These are phyloP conservation scores for Cyberlindnera euphorbiiphila DNA, from an alignment of 805 yeast genomes.

Conservation along the genomic window DNA sequence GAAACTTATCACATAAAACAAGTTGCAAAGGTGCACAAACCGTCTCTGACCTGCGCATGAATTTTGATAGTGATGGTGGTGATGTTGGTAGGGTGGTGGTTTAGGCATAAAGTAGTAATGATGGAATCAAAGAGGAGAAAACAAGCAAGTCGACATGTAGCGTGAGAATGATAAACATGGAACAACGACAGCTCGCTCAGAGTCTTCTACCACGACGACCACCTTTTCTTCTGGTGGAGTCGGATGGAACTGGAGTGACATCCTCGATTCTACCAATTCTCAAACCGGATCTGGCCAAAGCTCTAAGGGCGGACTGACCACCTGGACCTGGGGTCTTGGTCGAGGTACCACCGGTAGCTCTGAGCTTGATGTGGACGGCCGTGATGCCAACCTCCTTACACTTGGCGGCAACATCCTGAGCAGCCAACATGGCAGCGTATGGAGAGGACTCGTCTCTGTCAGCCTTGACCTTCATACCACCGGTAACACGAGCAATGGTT, in stretches of 20 bases:
- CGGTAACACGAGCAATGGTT: slow-evolving; percentile 99
- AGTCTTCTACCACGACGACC: slow-evolving; percentile 99
- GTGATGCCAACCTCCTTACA: slow-evolving; percentile 99
- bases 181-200: slow-evolving; percentile 36
- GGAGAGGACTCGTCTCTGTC: slow-evolving; percentile 99
- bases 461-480: slow-evolving; percentile 99
- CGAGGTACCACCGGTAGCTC: slow-evolving; percentile 99
- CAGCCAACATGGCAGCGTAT: slow-evolving; percentile 99
- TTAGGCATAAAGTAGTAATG: slow-evolving; percentile 1
- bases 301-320: slow-evolving; percentile 99
- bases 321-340: slow-evolving; percentile 99
- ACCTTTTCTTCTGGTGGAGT: slow-evolving; percentile 99
- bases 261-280: slow-evolving; percentile 99
- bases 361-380: slow-evolving; percentile 98
- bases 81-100: no score
- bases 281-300: slow-evolving; percentile 99
- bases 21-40: slow-evolving; percentile 18
- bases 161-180: neutral
- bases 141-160: slow-evolving; percentile 9
- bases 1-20: slow-evolving; percentile 27
- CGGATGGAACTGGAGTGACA: slow-evolving; percentile 99
- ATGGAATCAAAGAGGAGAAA: slow-evolving; percentile 3
- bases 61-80: slow-evolving; percentile 3
- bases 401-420: slow-evolving; percentile 98
- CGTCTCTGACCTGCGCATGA: slow-evolving; percentile 9